phyloP scores from a whole-genome alignment of 208 protist species.

The Crithidia sp. region DNA sequence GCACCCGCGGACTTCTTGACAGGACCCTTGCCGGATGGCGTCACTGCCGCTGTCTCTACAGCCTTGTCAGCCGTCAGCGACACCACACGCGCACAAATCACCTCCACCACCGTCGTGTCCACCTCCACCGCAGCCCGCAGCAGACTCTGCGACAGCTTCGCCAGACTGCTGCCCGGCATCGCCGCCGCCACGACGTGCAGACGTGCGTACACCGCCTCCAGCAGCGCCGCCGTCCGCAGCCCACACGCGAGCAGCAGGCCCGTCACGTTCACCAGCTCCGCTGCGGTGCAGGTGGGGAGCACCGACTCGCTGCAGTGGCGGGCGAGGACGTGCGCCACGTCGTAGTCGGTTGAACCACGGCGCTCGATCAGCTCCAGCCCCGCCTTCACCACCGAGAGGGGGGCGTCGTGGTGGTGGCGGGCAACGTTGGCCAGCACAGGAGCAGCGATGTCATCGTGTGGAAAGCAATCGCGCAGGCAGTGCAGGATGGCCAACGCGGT shows the following conservation, averaged over 20 bases:
- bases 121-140: slow-evolving; percentile 61
- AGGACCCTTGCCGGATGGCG: not conserved
- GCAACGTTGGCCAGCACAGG: slow-evolving; percentile 72
- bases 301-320: slow-evolving; percentile 52
- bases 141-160: slow-evolving; percentile 48
- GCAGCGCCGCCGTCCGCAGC: slow-evolving; percentile 56
- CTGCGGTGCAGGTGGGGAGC: slow-evolving; percentile 46
- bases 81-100: slow-evolving; percentile 38
- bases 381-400: slow-evolving; percentile 50
- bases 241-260: slow-evolving; percentile 70
- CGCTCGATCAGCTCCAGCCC: slow-evolving; percentile 64
- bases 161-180: slow-evolving; percentile 45
- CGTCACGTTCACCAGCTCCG: slow-evolving; percentile 54
- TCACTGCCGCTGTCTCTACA: not conserved
- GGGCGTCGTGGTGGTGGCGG: slow-evolving; percentile 46
- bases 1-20: too few species aligned
- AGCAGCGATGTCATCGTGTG: slow-evolving; percentile 61
- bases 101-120: slow-evolving; percentile 39
- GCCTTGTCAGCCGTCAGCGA: slow-evolving; percentile 6
- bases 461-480: slow-evolving; percentile 78
- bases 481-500: slow-evolving; percentile 57
- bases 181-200: slow-evolving; percentile 36
- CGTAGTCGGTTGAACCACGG: slow-evolving; percentile 57
- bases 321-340: slow-evolving; percentile 58
- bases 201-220: slow-evolving; percentile 40